Evolutionary conservation across 2,329 filamentous ascomycete genomes (phyloP), one percentile per base, ranked within the genome.

Genomic region (Fusarium sp.): DNA sequence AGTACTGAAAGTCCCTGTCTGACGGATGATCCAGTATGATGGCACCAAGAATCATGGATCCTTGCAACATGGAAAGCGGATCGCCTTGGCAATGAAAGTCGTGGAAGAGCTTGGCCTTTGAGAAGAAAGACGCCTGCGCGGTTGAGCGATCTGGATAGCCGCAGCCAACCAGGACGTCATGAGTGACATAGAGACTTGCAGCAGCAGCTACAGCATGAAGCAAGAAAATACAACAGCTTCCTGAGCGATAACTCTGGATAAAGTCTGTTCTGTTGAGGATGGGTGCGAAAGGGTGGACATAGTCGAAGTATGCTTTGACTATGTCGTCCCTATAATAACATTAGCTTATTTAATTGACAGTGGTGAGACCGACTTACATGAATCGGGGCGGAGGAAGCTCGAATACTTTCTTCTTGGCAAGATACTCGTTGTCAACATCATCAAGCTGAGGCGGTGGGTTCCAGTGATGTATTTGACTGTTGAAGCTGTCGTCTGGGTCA

Each of bases 71-170:
- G 1, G 53, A 44, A 1, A 75, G 38, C 0, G 60, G 45, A 10
- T 68, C 57, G 0, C 36, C 61, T 8, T 74, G 68, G 5, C 45
- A 72, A 3, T 74, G 50, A 26, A 75, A 75, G 26, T 75, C 68
- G 14, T 75, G 71, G 11, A 75, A 68, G 0, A 75, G 51, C 2
- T 58, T 72, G 2, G 73, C 73, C n/a, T 74, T 75, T 15, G 55
- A 50, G 16, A 66, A 72, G 33, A 75, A 75, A 0, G 42, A 50
- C 9, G 36, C 35, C 20, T 75, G 73, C 2, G 73, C 73, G 0
- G 35, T 48, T 14, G 57, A 59, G 2, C 73, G 65, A 26, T 59
- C 44, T 1, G 33, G 16, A 42, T 70, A 75, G 0, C 68, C 71
- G 12, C 73, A 75, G 6, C 24, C 73, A 6, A 38, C 16, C 6